Percentiles rank a stretch among this genome's conserved stretches.
Conservation (phyloP, 768 basidiomycete genomes). For the Kwoniella shandongensis region DNA sequence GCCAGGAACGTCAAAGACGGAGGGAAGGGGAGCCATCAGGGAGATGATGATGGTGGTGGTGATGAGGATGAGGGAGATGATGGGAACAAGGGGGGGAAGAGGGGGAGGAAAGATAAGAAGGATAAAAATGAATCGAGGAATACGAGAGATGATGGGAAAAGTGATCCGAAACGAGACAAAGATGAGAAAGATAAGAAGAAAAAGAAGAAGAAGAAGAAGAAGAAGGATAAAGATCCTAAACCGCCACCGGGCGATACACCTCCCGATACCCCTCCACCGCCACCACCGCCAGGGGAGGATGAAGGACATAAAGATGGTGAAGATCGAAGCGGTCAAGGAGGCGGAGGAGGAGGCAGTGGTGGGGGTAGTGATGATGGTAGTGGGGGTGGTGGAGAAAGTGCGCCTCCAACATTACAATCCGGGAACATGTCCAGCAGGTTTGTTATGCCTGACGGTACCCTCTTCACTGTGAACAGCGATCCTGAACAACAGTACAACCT, state of each 20-base stretch:
- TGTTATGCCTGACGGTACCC: too few species aligned
- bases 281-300: neutral
- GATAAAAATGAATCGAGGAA: neutral
- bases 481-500: too few species aligned
- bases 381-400: neutral
- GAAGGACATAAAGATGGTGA: neutral
- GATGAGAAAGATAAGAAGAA: constrained; percentile 4
- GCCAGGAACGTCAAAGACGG: neutral
- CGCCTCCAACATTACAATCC: neutral
- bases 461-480: too few species aligned
- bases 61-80: constrained; percentile 5
- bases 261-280: neutral
- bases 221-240: neutral
- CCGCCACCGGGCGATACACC: neutral
- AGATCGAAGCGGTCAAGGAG: neutral
- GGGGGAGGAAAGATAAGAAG: constrained; percentile 4
- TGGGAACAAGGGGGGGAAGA: neutral
- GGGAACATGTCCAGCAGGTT: too few species aligned
- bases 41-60: constrained; percentile 8
- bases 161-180: neutral
- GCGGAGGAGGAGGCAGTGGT: neutral
- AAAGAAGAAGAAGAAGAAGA: neutral
- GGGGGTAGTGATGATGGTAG: neutral
- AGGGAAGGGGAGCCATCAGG: neutral
- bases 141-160: neutral